Evolutionary conservation across 495 filamentous ascomycete genomes (phyloP).

Genomic region (Cudoniella acicularis): DNA sequence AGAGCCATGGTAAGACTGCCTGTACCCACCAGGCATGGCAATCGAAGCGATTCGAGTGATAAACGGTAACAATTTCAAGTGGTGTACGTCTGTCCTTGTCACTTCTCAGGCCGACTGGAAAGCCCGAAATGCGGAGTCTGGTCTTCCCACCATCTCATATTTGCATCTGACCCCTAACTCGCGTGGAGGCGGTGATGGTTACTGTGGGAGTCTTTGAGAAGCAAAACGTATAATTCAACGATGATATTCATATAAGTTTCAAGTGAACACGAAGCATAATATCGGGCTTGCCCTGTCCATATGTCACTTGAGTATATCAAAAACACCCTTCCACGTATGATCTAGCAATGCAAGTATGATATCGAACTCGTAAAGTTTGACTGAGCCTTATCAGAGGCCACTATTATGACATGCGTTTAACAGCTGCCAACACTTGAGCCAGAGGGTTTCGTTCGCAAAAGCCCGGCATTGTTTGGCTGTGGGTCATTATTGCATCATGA

Average conservation of each 20-base stretch:
- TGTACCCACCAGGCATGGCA: not conserved
- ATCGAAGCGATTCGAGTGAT: not conserved
- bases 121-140: not conserved
- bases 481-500: not conserved
- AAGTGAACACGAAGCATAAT: not conserved
- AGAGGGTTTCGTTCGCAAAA: not conserved
- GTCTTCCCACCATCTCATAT: not conserved
- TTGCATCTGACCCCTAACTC: too few species aligned
- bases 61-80: not conserved
- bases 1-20: not conserved
- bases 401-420: not conserved
- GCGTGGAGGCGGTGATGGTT: not conserved
- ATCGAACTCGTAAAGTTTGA: not conserved
- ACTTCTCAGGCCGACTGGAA: not conserved
- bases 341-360: not conserved
- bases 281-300: slow-evolving; percentile 3
- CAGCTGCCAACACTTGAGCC: not conserved
- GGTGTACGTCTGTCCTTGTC: not conserved
- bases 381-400: not conserved
- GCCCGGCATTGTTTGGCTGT: not conserved
- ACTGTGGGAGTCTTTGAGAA: not conserved
- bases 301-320: slow-evolving; percentile 2
- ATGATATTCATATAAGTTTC: not conserved
- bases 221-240: not conserved
- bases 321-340: not conserved